A percentile compares a stretch with the other conserved stretches of the same genome.
Evolutionary conservation across 345 rosid genomes (phyloP).

Genomic region (Arabidopsis arenosa): DNA sequence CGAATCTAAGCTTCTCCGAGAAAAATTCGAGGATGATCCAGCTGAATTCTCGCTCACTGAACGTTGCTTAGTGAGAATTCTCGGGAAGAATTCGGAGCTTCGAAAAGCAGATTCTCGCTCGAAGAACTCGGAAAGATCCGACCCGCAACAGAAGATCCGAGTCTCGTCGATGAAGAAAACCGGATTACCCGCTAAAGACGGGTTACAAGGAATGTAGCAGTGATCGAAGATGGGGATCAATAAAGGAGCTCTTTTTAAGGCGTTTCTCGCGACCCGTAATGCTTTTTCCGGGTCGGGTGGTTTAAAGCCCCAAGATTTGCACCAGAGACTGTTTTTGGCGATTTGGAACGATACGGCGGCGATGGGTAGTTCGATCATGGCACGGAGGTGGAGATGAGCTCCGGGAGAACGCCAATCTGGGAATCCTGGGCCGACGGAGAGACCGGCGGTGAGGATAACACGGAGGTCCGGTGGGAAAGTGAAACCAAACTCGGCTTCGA

Average conservation of each 20-base stretch:
- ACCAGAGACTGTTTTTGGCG: slow-evolving; percentile 80
- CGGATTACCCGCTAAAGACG: slow-evolving; percentile 86
- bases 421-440: slow-evolving; percentile 73
- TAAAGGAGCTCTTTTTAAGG: slow-evolving; percentile 74
- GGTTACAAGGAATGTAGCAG: slow-evolving; percentile 87
- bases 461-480: slow-evolving; percentile 86
- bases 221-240: slow-evolving; percentile 81
- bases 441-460: slow-evolving; percentile 71
- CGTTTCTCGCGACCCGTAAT: slow-evolving; percentile 70
- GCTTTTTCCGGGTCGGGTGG: slow-evolving; percentile 82
- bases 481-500: slow-evolving; percentile 83
- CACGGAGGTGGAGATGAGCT: slow-evolving; percentile 70
- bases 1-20: slow-evolving; percentile 64
- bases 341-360: slow-evolving; percentile 81
- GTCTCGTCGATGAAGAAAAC: slow-evolving; percentile 81
- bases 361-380: slow-evolving; percentile 75
- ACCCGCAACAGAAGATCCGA: slow-evolving; percentile 78
- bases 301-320: slow-evolving; percentile 78
- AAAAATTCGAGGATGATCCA: slow-evolving; percentile 54
- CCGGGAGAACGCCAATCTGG: slow-evolving; percentile 83
- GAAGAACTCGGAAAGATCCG: slow-evolving; percentile 77
- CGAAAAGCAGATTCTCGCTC: slow-evolving; percentile 69
- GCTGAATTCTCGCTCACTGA: slow-evolving; percentile 61
- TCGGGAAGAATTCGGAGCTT: slow-evolving; percentile 53
- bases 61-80: slow-evolving; percentile 52